Evolutionary conservation across 768 basidiomycete genomes (phyloP), one percentile per base, ranked within the genome.

Genomic region (Tremella fuciformis): DNA sequence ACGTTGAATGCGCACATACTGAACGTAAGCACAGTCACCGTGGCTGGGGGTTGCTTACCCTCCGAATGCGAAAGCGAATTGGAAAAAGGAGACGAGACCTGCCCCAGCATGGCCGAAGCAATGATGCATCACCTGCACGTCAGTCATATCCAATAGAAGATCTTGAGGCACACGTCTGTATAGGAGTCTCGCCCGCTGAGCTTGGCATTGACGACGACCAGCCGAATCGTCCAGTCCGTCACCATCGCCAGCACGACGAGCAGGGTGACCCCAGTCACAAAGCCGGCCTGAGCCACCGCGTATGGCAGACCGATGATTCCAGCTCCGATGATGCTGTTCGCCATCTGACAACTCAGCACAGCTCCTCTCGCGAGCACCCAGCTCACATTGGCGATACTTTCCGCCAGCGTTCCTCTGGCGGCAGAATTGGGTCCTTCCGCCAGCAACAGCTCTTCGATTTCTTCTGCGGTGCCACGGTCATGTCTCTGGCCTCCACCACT

Each of bases 1-100:
- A 98, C 94, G 25, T 91, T 90, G 75, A 97, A 98, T 0, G 94
- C 94, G 65, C 91, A 94, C 92, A 97, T 97, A 42, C 94, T 73
- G 41, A 13, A 59, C 13, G 26, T 38, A 2, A 55, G 24, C 41
- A 53, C 6, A 22, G 19, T 37, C n/a, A 13, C 40, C 44, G 22
- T 21, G 3, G 55, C 16, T 21, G 18, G 50, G 7, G 2, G 47
- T 15, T n/a, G 63, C 58, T 47, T 19, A 76, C 53, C 91, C 93
- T 69, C 96, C 96, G 64, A 96, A 96, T 8, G 96, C 96, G 73
- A 99, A 98, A 2, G 91, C 81, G 73, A 99, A 98, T 74, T 98
- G 96, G 74, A 99, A 98, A 76, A 97, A 87, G 0, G 93, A 94
- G 16, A 96, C 90, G 0, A 90, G 89, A 1, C 90, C 89, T 52